Evolutionary conservation across 169 alveolate species (phyloP).

Genomic region (Cryptosporidium ryanae): DNA sequence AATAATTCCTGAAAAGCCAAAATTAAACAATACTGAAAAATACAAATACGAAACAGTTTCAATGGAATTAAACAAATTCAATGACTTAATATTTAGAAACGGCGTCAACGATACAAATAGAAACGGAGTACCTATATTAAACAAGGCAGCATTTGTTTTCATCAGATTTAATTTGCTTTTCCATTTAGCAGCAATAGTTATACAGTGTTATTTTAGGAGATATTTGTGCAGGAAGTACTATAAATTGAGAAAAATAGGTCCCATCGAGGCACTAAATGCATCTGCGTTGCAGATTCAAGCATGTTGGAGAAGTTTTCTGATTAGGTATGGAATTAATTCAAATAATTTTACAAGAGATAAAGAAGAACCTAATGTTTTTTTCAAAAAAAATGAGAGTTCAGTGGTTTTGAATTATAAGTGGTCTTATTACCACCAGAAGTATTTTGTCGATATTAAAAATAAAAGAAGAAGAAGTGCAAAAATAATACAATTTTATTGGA

Average conservation of each 20-base stretch:
- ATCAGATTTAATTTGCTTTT: slow-evolving; percentile 44
- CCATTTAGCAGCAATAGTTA: slow-evolving; percentile 72
- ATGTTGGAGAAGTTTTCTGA: slow-evolving; percentile 64
- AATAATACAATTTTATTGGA: slow-evolving; percentile 45
- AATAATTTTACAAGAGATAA: neutral
- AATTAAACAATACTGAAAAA: neutral
- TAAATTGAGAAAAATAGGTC: slow-evolving; percentile 33
- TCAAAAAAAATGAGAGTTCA: neutral
- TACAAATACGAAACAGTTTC: neutral
- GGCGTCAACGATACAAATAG: neutral
- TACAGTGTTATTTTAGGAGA: slow-evolving; percentile 61
- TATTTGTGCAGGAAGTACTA: slow-evolving; percentile 43
- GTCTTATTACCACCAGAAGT: slow-evolving; percentile 30
- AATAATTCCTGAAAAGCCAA: slow-evolving; percentile 11
- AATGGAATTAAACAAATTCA: neutral
- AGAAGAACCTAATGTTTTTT: neutral
- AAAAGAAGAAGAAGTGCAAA: slow-evolving; percentile 40
- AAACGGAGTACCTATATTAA: slow-evolving; percentile 9
- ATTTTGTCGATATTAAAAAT: slow-evolving; percentile 6
- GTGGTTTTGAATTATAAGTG: neutral
- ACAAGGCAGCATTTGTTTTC: slow-evolving; percentile 40
- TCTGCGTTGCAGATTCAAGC: slow-evolving; percentile 74
- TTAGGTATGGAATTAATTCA: slow-evolving; percentile 27
- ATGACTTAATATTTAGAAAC: neutral
- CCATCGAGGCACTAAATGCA: slow-evolving; percentile 17